A percentile compares a stretch with the other conserved stretches of the same genome.
Evolutionary conservation across 1,139 yeast species (phyloP).

Genomic region (Schwanniomyces etchellsii): DNA sequence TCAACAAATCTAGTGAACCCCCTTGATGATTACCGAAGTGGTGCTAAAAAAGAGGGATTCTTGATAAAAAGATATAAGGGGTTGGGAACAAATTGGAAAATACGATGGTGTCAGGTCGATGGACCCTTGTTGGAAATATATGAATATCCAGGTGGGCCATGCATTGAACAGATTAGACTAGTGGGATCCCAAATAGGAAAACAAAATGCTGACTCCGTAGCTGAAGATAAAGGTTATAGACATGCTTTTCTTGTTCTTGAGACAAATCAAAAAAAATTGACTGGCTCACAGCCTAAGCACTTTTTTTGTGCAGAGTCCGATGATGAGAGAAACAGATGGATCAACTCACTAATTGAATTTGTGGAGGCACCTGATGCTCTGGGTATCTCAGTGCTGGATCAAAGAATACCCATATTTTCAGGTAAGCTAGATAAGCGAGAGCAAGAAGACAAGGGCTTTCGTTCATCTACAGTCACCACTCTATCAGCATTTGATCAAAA

Average conservation of each 20-base stretch:
- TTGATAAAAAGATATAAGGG: conserved; percentile 54
- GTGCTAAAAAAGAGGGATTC: conserved; percentile 63
- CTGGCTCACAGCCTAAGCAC: conserved; percentile 52
- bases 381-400: too few relatives aligned
- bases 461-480: not conserved
- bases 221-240: conserved; percentile 67
- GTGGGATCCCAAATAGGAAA: conserved; percentile 59
- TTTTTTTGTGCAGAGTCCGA: conserved; percentile 81
- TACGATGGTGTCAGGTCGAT: conserved; percentile 68
- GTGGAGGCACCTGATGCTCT: conserved; percentile 12
- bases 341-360: conserved; percentile 50
- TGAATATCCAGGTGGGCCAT: conserved; percentile 55
- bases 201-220: conserved; percentile 52
- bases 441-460: not conserved
- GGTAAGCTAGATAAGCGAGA: conserved; percentile 5
- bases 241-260: conserved; percentile 77
- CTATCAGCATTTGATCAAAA: not conserved
- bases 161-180: conserved; percentile 55
- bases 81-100: conserved; percentile 63
- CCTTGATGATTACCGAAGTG: conserved; percentile 50
- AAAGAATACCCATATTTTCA: conserved; percentile 2
- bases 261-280: conserved; percentile 42
- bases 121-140: conserved; percentile 57
- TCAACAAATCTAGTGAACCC: conserved; percentile 68
- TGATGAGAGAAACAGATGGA: conserved; percentile 77